A percentile compares a stretch with the other conserved stretches of the same genome.
Conservation (phyloP, 2,329 filamentous ascomycete species). For the Xylariaceae sp. region DNA sequence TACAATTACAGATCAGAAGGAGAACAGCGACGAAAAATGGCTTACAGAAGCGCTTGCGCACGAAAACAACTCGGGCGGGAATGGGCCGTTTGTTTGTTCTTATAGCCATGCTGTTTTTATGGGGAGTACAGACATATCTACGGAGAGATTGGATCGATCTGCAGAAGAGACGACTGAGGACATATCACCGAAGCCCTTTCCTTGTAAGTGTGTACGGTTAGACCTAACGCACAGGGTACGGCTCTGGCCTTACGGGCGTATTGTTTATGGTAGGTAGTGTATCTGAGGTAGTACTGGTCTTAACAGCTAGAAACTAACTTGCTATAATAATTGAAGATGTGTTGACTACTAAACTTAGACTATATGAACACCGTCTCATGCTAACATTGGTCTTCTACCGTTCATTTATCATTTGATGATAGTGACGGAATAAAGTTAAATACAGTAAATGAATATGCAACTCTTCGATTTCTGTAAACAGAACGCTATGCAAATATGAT, state of each 20-base stretch:
- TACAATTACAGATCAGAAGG: background rate
- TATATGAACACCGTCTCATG: too few relatives aligned
- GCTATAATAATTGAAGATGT: too few relatives aligned
- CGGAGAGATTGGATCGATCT: too few relatives aligned
- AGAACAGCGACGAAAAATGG: background rate
- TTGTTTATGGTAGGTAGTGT: too few relatives aligned
- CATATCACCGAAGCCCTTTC: background rate
- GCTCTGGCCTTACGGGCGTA: too few relatives aligned
- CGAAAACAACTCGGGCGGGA: background rate
- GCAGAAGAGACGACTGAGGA: background rate
- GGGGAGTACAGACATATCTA: background rate
- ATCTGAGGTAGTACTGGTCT: too few relatives aligned
- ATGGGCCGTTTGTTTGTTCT: slow-evolving; percentile 11
- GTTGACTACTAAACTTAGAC: too few relatives aligned
- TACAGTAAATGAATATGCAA: background rate
- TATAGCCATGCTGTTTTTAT: slow-evolving; percentile 9
- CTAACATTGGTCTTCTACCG: too few relatives aligned
- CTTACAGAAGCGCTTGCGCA: background rate
- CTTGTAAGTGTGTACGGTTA: too few relatives aligned
- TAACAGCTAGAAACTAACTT: too few relatives aligned
- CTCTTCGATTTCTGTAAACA: background rate
- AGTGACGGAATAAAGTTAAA: background rate
- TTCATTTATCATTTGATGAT: too few relatives aligned
- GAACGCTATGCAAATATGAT: background rate
- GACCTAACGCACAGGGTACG: too few relatives aligned